Evolutionary conservation across 2,329 filamentous ascomycete species (phyloP), one percentile per base, ranked within the genome.

Genomic region (Aspergillus candidus): DNA sequence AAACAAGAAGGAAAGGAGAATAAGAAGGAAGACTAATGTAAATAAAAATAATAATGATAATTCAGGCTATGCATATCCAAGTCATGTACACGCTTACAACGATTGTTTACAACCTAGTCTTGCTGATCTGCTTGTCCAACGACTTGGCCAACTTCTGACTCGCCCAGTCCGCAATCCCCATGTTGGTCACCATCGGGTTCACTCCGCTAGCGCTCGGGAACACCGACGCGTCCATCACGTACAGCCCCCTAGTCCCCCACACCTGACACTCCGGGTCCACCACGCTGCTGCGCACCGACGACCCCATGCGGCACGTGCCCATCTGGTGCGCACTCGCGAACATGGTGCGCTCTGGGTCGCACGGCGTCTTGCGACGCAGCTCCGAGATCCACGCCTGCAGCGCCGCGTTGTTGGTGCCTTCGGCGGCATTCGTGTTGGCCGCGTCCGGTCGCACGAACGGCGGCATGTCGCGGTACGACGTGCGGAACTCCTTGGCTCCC

Each of bases 401-500:
- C 1, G 62, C 67, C 0, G 66, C 52, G 46, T 82, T 73, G 53
- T 80, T 80, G 52, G 76, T 70, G 0, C 74, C 75, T 6, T 68
- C 61, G 1, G 67, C 57, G 2, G 46, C 48, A 15, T 57, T 56
- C 3, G 42, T 44, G 17, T 55, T 51, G 6, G 55, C 54, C 10
- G 48, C 52, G 6, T 56, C 52, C 4, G 63, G 55, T 11, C 79
- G 75, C 27, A 77, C 62, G 60, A 89, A 96, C 0, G 82, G 75
- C 29, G 76, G 71, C 31, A 88, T 63, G 8, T 79, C 80, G 0
- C 79, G 75, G 14, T 86, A 72, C 3, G 74, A 71, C 0, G 82
- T 73, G 59, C 83, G 79, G 59, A 96, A 90, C 66, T 94, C 88
- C n/a, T 71, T 74, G 0, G 90, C 91, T 17, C 89, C 88, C 33